Conservation (phyloP, 2,329 filamentous ascomycete species). For the Tolypocladium album region DNA sequence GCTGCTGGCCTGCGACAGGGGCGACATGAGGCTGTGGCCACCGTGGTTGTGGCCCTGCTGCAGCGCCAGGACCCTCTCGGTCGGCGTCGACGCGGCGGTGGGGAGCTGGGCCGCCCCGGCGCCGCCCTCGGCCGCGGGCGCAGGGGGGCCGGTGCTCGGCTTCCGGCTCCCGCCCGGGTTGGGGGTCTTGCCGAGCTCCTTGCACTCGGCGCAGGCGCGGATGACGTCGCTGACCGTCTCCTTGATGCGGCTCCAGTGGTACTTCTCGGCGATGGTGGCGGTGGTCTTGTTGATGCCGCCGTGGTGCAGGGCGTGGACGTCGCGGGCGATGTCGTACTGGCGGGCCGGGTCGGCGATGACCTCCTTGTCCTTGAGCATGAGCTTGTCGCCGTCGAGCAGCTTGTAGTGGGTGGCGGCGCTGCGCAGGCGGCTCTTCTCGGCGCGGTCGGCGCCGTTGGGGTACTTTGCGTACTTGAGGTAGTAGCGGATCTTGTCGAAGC, state of each 20-base stretch:
- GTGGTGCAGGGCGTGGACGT: slow-evolving; percentile 65
- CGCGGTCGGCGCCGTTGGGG: slow-evolving; percentile 82
- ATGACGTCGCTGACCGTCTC: slow-evolving; percentile 94
- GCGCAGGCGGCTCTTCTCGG: slow-evolving; percentile 88
- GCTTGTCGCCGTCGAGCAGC: slow-evolving; percentile 62
- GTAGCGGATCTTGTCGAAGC: slow-evolving; percentile 97
- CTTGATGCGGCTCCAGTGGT: slow-evolving; percentile 97
- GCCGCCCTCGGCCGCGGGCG: slow-evolving; percentile 1
- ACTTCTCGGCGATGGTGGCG: slow-evolving; percentile 82
- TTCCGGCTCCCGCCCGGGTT: slow-evolving; percentile 14
- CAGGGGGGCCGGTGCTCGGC: too few relatives aligned
- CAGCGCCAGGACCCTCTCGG: slow-evolving; percentile 15
- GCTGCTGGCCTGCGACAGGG: slow-evolving; percentile 14
- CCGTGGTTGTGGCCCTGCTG: slow-evolving; percentile 19
- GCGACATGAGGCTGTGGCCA: slow-evolving; percentile 13
- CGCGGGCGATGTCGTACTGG: slow-evolving; percentile 81
- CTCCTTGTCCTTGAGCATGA: slow-evolving; percentile 97
- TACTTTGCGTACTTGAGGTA: slow-evolving; percentile 94
- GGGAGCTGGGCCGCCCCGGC: neutral
- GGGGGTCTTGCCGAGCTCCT: slow-evolving; percentile 57
- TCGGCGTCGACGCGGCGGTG: neutral
- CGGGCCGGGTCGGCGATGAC: slow-evolving; percentile 82
- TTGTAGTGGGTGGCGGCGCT: slow-evolving; percentile 95
- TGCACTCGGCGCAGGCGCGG: slow-evolving; percentile 82
- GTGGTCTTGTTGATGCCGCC: slow-evolving; percentile 98